phyloP scores from a whole-genome alignment of 164 flowering plant species.

The Berberis vulgaris region DNA sequence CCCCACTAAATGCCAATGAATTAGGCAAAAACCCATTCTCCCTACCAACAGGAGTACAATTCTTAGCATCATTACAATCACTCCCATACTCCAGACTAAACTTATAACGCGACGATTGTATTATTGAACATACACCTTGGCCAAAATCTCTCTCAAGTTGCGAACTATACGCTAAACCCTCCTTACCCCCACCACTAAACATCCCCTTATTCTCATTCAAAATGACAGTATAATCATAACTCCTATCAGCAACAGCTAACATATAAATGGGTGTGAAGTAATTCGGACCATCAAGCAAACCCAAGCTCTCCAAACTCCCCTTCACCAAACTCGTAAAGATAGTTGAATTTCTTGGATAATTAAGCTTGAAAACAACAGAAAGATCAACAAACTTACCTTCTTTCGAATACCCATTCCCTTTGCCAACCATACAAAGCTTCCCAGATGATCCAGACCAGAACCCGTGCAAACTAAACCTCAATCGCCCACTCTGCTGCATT shows the following conservation, averaged over 20 bases:
- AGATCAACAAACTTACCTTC: slow-evolving; percentile 26
- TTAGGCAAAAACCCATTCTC: slow-evolving; percentile 23
- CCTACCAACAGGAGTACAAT: slow-evolving; percentile 29
- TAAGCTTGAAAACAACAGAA: slow-evolving; percentile 39
- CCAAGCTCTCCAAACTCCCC: slow-evolving; percentile 42
- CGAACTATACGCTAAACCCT: not conserved
- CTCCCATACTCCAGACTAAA: slow-evolving; percentile 29
- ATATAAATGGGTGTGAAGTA: slow-evolving; percentile 36
- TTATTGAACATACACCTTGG: slow-evolving; percentile 14
- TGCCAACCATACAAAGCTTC: slow-evolving; percentile 55
- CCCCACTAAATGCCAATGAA: slow-evolving; percentile 20
- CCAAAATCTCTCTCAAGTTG: slow-evolving; percentile 12
- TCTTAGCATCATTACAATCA: slow-evolving; percentile 19
- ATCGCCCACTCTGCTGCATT: not conserved
- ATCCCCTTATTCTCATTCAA: slow-evolving; percentile 11
- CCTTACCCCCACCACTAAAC: slow-evolving; percentile 6
- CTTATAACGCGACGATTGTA: not conserved
- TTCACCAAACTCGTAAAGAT: slow-evolving; percentile 28
- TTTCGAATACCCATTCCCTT: slow-evolving; percentile 9
- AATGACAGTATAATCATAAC: slow-evolving; percentile 27
- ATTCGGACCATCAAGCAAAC: slow-evolving; percentile 1
- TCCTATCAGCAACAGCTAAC: slow-evolving; percentile 17
- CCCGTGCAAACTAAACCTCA: slow-evolving; percentile 29
- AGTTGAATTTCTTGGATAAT: slow-evolving; percentile 23
- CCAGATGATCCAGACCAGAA: slow-evolving; percentile 43